A percentile compares a stretch with the other conserved stretches of the same genome.
These are phyloP conservation scores for Phaeosphaeriaceae sp. DNA, from an alignment of 2,329 filamentous ascomycete genomes.

Conservation along the genomic window DNA sequence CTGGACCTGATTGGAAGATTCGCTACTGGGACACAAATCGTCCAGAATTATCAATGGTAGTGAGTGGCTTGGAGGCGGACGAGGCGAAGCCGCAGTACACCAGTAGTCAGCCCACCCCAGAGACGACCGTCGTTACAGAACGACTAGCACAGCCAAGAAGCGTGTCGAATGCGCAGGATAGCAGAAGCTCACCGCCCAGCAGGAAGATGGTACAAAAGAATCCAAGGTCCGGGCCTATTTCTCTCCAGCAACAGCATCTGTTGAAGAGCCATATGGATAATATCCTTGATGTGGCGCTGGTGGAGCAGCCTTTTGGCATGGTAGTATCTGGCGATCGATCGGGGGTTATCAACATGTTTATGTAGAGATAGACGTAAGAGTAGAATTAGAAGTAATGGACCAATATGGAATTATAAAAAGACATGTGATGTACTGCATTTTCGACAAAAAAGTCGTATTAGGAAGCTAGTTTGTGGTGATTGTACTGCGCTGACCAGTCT, in stretches of 20 bases:
- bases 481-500: too few species aligned
- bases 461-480: neutral
- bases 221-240: constrained; percentile 85
- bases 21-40: constrained; percentile 91
- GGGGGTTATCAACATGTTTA: constrained; percentile 86
- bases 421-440: too few species aligned
- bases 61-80: constrained; percentile 77
- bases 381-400: neutral
- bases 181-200: constrained; percentile 42
- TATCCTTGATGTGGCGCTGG: constrained; percentile 83
- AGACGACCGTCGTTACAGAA: constrained; percentile 52
- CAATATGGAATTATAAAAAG: too few species aligned
- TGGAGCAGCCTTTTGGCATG: constrained; percentile 93
- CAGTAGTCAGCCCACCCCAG: constrained; percentile 44
- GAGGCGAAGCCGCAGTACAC: constrained; percentile 75
- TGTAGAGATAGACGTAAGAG: constrained; percentile 45
- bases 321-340: constrained; percentile 87
- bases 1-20: constrained; percentile 87
- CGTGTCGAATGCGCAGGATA: constrained; percentile 26
- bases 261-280: constrained; percentile 86
- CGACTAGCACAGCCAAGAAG: constrained; percentile 31
- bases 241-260: constrained; percentile 86
- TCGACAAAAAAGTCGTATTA: too few species aligned
- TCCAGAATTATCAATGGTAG: constrained; percentile 77
- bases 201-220: constrained; percentile 54